Evolutionary conservation across 2,329 filamentous ascomycete genomes (phyloP).

Genomic region (Fusarium tricinctum): DNA sequence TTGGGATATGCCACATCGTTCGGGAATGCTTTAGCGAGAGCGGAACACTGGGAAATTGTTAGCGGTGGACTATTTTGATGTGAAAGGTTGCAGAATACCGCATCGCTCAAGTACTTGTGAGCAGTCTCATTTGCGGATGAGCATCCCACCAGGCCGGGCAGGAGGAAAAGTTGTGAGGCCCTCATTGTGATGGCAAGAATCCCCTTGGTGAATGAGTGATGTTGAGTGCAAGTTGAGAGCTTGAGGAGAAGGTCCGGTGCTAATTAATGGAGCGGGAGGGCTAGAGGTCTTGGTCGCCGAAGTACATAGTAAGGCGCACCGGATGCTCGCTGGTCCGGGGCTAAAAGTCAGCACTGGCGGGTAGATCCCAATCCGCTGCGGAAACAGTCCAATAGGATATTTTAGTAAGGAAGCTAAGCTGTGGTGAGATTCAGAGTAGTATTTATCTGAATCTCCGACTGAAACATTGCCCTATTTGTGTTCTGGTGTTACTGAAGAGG

Average conservation of each 20-base stretch:
- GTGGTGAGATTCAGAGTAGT: too few species aligned
- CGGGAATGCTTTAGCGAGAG: not conserved
- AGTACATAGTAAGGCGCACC: not conserved
- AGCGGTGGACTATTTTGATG: not conserved
- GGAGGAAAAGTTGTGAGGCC: not conserved
- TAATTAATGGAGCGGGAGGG: too few species aligned
- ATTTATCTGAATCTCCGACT: too few species aligned
- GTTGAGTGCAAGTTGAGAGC: not conserved
- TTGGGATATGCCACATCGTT: not conserved
- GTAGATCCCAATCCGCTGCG: too few species aligned
- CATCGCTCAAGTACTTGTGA: not conserved
- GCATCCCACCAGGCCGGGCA: not conserved
- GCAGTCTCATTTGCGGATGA: not conserved
- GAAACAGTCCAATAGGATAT: too few species aligned
- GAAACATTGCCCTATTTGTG: too few species aligned
- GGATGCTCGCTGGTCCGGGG: not conserved
- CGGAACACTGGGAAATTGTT: not conserved
- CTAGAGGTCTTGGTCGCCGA: not conserved
- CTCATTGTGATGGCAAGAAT: not conserved
- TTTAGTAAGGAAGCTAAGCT: too few species aligned
- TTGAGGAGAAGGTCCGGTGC: not conserved
- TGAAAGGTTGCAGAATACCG: not conserved
- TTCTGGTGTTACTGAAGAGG: too few species aligned
- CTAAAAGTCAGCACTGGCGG: not conserved
- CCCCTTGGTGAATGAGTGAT: not conserved